A percentile compares a stretch with the other conserved stretches of the same genome.
Evolutionary conservation across 2,329 filamentous ascomycete genomes (phyloP).

Genomic region (Plectosphaerella sp.): DNA sequence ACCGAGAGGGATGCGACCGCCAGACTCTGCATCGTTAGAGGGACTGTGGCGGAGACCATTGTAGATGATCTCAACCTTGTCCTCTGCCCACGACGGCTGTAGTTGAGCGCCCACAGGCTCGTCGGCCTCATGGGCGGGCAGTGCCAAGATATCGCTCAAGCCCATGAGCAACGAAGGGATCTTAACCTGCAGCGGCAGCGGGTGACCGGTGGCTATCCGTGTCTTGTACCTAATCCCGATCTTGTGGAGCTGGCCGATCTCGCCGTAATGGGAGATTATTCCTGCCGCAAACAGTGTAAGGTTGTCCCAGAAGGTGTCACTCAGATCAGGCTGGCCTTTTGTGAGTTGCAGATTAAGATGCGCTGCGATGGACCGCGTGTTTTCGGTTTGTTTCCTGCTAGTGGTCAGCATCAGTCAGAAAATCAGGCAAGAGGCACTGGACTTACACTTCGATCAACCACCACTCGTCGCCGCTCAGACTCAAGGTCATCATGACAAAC

Average conservation of each 20-base stretch:
- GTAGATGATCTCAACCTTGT: conserved; percentile 56
- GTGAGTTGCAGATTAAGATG: conserved; percentile 33
- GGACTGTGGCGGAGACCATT: conserved; percentile 24
- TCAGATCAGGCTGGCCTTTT: conserved; percentile 37
- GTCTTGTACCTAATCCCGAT: conserved; percentile 35
- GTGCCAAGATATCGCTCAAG: conserved; percentile 37
- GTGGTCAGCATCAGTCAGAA: conserved; percentile 1
- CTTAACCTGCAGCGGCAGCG: conserved; percentile 36
- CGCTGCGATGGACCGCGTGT: conserved; percentile 16
- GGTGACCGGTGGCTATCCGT: conserved; percentile 27
- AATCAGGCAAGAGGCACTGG: neutral
- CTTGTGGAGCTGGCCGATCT: conserved; percentile 42
- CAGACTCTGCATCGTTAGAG: neutral
- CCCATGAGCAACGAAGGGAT: conserved; percentile 44
- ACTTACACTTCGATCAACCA: conserved; percentile 66
- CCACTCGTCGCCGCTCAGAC: conserved; percentile 72
- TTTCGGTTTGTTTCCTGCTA: conserved; percentile 19
- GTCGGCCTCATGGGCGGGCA: neutral
- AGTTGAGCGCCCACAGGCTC: conserved; percentile 3
- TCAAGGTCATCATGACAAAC: conserved; percentile 67
- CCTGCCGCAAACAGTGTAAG: conserved; percentile 45
- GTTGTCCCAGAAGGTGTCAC: conserved; percentile 47
- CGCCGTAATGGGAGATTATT: conserved; percentile 46
- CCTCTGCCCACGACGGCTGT: conserved; percentile 48
- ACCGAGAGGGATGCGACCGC: conserved; percentile 5